These are phyloP conservation scores for Fusarium solani-melongenae DNA, from an alignment of 2,329 filamentous ascomycete genomes.

Conservation along the genomic window DNA sequence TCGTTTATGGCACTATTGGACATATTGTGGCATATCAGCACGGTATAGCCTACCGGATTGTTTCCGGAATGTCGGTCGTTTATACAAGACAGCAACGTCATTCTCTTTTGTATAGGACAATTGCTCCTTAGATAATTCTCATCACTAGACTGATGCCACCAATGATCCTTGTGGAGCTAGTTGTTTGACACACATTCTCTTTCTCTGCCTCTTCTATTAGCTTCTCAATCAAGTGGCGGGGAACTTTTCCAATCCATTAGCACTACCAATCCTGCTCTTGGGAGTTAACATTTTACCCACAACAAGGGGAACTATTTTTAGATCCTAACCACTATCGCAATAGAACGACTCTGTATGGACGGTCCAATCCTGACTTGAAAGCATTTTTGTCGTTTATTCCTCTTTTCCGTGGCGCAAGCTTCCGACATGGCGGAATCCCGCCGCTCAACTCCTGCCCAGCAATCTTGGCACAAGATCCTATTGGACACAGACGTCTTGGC, in stretches of 20 bases:
- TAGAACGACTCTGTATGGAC: neutral
- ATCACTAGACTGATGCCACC: too few species aligned
- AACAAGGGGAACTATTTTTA: neutral
- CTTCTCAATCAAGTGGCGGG: neutral
- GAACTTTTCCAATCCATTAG: neutral
- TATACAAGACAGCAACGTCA: too few species aligned
- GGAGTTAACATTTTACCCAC: neutral
- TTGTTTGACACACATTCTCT: too few species aligned
- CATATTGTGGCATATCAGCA: too few species aligned
- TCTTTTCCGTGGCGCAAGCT: neutral
- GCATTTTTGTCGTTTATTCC: neutral
- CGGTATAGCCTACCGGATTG: too few species aligned
- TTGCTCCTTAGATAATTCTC: too few species aligned
- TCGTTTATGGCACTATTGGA: too few species aligned
- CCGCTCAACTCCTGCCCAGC: neutral
- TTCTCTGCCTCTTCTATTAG: neutral
- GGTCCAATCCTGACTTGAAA: accelerated
- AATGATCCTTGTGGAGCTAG: too few species aligned
- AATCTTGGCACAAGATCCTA: neutral
- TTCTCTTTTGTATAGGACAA: too few species aligned
- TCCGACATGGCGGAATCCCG: neutral
- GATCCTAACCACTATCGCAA: neutral
- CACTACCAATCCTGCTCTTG: neutral
- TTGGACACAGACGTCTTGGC: neutral
- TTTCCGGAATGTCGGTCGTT: too few species aligned